A percentile compares a stretch with the other conserved stretches of the same genome.
phyloP scores from a whole-genome alignment of 2,329 filamentous ascomycete genomes.

The Aquanectria penicillioides region DNA sequence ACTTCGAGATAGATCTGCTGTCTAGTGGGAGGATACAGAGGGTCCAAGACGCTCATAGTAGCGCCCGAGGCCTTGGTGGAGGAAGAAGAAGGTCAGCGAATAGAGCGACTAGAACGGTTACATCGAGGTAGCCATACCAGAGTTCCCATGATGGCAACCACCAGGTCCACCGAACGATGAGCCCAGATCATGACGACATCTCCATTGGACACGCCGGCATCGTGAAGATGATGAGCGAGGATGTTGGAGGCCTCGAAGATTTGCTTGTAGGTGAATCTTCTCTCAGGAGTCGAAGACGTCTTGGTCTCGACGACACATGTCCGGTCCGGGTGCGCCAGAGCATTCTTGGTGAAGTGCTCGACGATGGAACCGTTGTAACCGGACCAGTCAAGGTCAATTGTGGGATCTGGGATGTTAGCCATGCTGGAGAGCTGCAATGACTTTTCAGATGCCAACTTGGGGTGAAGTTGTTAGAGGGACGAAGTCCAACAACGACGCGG shows the following conservation, averaged over 20 bases:
- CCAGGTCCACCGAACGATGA: conserved; percentile 75
- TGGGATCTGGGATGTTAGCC: conserved; percentile 66
- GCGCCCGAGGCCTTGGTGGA: conserved; percentile 64
- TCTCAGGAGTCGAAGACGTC: conserved; percentile 58
- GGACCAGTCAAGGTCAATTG: conserved; percentile 73
- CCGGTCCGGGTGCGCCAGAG: conserved; percentile 71
- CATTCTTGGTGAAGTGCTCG: conserved; percentile 73
- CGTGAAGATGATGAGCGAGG: conserved; percentile 80
- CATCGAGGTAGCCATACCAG: conserved; percentile 42
- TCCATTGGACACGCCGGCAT: conserved; percentile 76
- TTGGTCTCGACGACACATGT: conserved; percentile 62
- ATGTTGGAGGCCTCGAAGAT: conserved; percentile 87
- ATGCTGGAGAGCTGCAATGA: conserved; percentile 37
- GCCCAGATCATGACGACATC: conserved; percentile 96
- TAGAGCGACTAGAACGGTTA: neutral
- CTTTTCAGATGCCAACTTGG: neutral
- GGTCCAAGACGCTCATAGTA: conserved; percentile 30
- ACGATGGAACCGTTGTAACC: conserved; percentile 74
- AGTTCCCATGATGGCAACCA: conserved; percentile 80
- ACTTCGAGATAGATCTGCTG: conserved; percentile 78
- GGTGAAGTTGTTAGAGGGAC: neutral
- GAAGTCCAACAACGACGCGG: neutral
- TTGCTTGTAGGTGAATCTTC: conserved; percentile 81
- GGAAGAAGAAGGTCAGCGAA: neutral
- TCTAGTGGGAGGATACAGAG: conserved; percentile 42